These are phyloP conservation scores for Parachlorella kessleri DNA, from an alignment of 139 green algal species.

Conservation along the genomic window DNA sequence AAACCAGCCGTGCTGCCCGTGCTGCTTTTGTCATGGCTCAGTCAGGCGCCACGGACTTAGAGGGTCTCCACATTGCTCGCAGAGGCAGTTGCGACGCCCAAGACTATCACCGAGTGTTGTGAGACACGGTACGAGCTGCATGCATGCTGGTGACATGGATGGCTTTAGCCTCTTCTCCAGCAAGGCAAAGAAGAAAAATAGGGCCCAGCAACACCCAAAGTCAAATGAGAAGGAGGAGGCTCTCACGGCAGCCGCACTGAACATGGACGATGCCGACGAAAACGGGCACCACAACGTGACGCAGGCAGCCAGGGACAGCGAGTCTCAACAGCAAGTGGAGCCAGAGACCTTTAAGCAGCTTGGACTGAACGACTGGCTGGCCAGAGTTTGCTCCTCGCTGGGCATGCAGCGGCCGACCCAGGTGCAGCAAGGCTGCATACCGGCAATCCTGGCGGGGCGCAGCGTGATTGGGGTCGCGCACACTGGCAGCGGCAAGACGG, in stretches of 20 bases:
- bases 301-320: not conserved
- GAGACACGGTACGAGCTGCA: too few relatives aligned
- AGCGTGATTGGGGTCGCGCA: conserved; percentile 93
- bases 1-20: too few relatives aligned
- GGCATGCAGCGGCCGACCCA: conserved; percentile 62
- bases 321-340: not conserved
- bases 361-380: conserved; percentile 85
- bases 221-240: not conserved
- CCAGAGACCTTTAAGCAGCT: conserved; percentile 62
- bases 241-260: not conserved
- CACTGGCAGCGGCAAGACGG: conserved; percentile 97
- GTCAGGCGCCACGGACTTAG: too few relatives aligned
- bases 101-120: too few relatives aligned
- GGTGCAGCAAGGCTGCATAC: conserved; percentile 88
- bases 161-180: not conserved
- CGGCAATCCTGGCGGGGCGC: conserved; percentile 75
- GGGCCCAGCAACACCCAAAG: not conserved
- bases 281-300: not conserved
- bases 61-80: too few relatives aligned
- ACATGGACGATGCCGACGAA: not conserved
- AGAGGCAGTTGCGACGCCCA: too few relatives aligned
- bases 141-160: not conserved
- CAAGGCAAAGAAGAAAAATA: not conserved
- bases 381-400: conserved; percentile 50
- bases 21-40: too few relatives aligned